Evolutionary conservation across 495 filamentous ascomycete species (phyloP).

Genomic region (Penicillium goetzii): DNA sequence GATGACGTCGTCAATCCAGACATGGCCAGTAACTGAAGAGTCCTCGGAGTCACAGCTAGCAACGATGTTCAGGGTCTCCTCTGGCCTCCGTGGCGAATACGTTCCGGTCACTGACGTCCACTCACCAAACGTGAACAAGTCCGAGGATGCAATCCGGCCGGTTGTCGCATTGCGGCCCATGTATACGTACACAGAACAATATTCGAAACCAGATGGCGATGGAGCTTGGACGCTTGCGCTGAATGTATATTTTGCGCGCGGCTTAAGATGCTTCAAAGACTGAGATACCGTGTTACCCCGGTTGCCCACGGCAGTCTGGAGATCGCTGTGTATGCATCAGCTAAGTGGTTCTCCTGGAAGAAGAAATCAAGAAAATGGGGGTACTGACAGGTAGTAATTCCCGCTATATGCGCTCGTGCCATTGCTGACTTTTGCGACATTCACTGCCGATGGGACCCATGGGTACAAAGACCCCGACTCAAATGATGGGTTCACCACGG

Average conservation of each 20-base stretch:
- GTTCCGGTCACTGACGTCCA: conserved; percentile 29
- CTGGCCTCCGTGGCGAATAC: conserved; percentile 18
- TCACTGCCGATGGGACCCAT: conserved; percentile 28
- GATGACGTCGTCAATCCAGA: conserved; percentile 31
- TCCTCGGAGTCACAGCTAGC: conserved; percentile 31
- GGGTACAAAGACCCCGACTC: conserved; percentile 31
- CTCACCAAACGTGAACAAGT: conserved; percentile 18
- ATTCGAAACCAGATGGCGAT: conserved; percentile 15
- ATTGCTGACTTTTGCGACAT: conserved; percentile 29
- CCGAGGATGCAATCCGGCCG: conserved; percentile 18
- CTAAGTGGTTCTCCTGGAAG: background rate
- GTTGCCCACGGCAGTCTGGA: conserved; percentile 31
- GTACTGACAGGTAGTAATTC: conserved; percentile 33
- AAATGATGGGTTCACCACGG: conserved; percentile 32
- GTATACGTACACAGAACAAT: conserved; percentile 28
- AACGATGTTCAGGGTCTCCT: conserved; percentile 24
- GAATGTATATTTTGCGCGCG: conserved; percentile 23
- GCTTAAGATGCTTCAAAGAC: conserved; percentile 18
- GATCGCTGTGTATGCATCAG: conserved; percentile 11
- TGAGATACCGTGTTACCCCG: conserved; percentile 31
- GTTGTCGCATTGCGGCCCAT: conserved; percentile 28
- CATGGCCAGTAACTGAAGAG: conserved; percentile 23
- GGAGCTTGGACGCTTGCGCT: conserved; percentile 21
- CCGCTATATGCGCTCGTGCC: conserved; percentile 26
- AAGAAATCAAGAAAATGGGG: background rate